A percentile compares a stretch with the other conserved stretches of the same genome.
These are phyloP conservation scores for Hypomontagnella submonticulosa DNA, from an alignment of 495 filamentous ascomycete species.

Conservation along the genomic window DNA sequence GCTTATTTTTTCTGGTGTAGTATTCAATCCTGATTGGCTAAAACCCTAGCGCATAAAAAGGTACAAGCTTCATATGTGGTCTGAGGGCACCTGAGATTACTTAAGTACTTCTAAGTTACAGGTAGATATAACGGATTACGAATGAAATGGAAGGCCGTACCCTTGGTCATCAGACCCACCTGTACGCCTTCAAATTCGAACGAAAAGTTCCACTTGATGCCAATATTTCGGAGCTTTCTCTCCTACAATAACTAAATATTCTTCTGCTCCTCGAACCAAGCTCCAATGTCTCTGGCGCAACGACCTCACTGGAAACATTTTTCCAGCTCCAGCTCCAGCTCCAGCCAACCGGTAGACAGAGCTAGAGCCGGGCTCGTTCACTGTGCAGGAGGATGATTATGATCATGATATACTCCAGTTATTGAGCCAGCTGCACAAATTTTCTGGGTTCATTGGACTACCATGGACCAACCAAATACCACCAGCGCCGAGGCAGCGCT, in stretches of 20 bases:
- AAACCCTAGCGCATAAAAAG: too few species aligned
- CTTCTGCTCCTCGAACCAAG: constrained; percentile 13
- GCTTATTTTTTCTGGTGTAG: too few species aligned
- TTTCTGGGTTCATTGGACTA: constrained; percentile 2
- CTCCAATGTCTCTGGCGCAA: constrained; percentile 44
- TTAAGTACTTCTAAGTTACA: too few species aligned
- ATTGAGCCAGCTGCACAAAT: constrained; percentile 1
- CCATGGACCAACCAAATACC: constrained; percentile 35
- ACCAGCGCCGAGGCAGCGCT: constrained; percentile 29
- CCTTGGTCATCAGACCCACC: constrained; percentile 16
- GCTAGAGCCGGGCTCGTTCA: constrained; percentile 14
- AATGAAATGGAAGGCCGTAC: constrained; percentile 28
- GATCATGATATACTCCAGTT: constrained; percentile 27
- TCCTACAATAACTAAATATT: constrained; percentile 26
- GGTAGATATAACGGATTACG: constrained; percentile 6
- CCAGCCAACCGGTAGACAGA: constrained; percentile 27
- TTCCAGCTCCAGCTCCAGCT: constrained; percentile 39
- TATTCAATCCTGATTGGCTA: too few species aligned
- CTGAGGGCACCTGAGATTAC: too few species aligned
- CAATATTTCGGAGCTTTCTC: constrained; percentile 40
- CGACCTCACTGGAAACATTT: constrained; percentile 32
- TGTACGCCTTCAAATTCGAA: constrained; percentile 21
- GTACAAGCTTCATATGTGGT: too few species aligned
- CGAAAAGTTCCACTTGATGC: constrained; percentile 30
- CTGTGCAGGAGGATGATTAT: constrained; percentile 26